Evolutionary conservation across 768 basidiomycete species (phyloP), one percentile per base, ranked within the genome.

Genomic region (Gyrodon lividus): DNA sequence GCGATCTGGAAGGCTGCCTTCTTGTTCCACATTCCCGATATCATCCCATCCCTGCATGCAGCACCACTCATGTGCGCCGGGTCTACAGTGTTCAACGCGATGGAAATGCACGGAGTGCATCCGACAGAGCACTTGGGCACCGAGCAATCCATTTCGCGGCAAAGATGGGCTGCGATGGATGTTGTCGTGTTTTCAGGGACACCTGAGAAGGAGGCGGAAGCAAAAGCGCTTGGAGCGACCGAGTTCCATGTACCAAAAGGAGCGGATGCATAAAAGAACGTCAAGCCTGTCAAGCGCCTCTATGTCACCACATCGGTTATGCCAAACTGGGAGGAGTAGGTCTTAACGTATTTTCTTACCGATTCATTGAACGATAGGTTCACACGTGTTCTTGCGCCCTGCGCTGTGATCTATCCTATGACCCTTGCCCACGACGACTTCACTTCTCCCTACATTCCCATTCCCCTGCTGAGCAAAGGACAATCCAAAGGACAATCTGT

Each of bases 51-150:
- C 13, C 50, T 51, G 22, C 40, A 53, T 10, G 68, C 67, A 2
- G 64, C 59, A 1, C 66, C 64, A 0, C 42, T 69, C 31, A 64
- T 70, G 60, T 71, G 64, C 50, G 64, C 59, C 16, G 60, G 68
- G 8, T 46, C 54, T 17, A 58, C 67, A 12, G 65, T 62, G 38
- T 62, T 60, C 52, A 57, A 58, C 24, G 55, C 54, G 12, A 48
- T 61, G 55, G 55, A 64, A 31, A 40, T 59, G 44, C 46, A 62
- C 16, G 43, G 57, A 22, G 51, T 67, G 16, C 63, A 58, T 13
- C 47, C 62, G 4, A 64, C 65, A 5, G 63, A 66, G 13, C 54
- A 63, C 59, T 70, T 6, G 64, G 65, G 9, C 69, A 70, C 38
- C 58, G 66, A 10, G 65, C 61, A 14, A 58, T 71, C 43, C 62